Percentiles rank a stretch among this genome's conserved stretches.
Evolutionary conservation across 768 basidiomycete genomes (phyloP).

Genomic region (Punctularia strigosozonata): DNA sequence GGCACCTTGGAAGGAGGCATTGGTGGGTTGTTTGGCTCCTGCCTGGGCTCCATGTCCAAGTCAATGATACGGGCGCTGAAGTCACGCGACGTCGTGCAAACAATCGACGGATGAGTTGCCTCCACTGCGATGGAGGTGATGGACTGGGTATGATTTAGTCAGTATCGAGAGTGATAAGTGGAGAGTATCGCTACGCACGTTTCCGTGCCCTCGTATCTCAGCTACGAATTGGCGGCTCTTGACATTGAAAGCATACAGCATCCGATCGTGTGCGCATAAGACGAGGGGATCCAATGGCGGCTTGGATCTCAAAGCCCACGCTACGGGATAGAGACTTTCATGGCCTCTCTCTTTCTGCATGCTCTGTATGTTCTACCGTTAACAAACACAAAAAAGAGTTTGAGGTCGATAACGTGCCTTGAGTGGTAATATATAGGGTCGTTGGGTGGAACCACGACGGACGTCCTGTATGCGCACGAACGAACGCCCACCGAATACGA

Average conservation of each 20-base stretch:
- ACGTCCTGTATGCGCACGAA: no score
- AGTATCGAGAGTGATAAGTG: conserved; percentile 1
- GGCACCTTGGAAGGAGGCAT: conserved; percentile 40
- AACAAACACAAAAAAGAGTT: conserved; percentile 3
- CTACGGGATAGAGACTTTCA: conserved; percentile 23
- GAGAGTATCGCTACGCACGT: conserved; percentile 32
- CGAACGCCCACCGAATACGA: no score
- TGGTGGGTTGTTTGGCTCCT: conserved; percentile 35
- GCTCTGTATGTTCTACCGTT: neutral
- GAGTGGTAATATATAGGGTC: no score
- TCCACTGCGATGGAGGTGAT: conserved; percentile 65
- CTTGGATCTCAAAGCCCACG: conserved; percentile 43
- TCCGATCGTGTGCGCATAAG: conserved; percentile 38
- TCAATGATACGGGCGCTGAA: conserved; percentile 62
- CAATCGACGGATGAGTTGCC: conserved; percentile 41
- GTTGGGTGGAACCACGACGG: conserved; percentile 14
- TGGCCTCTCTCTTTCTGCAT: conserved; percentile 2
- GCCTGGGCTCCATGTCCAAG: conserved; percentile 25
- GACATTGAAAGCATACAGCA: conserved; percentile 46
- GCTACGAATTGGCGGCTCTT: conserved; percentile 27
- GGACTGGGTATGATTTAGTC: conserved; percentile 18
- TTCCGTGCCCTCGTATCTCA: conserved; percentile 58
- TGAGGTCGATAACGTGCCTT: no score
- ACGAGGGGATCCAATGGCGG: conserved; percentile 45
- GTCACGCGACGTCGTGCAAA: conserved; percentile 67